phyloP scores from a whole-genome alignment of 805 yeast genomes.

The Myxozyma geophila region DNA sequence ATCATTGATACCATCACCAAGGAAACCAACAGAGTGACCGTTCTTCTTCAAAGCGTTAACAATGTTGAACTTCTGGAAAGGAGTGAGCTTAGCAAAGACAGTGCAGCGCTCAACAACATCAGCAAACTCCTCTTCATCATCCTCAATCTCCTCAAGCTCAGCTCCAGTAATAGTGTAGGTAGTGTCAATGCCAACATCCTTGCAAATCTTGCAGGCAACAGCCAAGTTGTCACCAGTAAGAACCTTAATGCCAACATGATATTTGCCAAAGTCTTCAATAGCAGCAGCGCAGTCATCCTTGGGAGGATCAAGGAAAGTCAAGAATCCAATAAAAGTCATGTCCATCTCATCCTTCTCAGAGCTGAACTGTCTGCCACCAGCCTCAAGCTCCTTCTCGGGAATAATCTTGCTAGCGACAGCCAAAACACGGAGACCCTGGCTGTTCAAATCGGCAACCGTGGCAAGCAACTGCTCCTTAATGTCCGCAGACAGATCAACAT shows the following conservation, averaged over 20 bases:
- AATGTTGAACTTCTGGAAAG: conserved; percentile 56
- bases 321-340: conserved; percentile 33
- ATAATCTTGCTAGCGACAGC: conserved; percentile 29
- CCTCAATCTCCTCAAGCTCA: conserved; percentile 56
- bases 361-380: conserved; percentile 25
- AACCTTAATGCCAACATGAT: conserved; percentile 37
- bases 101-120: conserved; percentile 53
- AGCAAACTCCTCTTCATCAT: conserved; percentile 78
- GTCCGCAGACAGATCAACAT: conserved; percentile 14
- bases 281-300: conserved; percentile 37
- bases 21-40: conserved; percentile 58
- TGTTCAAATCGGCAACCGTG: conserved; percentile 28
- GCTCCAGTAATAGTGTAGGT: conserved; percentile 37
- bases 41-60: conserved; percentile 50
- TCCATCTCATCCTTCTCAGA: conserved; percentile 33
- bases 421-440: conserved; percentile 35
- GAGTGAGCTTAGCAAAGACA: conserved; percentile 47
- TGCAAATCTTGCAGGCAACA: conserved; percentile 37
- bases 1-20: conserved; percentile 61
- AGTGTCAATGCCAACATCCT: conserved; percentile 34
- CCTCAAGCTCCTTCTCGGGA: conserved; percentile 28
- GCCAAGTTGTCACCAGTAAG: conserved; percentile 37
- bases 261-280: conserved; percentile 34
- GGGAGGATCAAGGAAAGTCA: conserved; percentile 36
- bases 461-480: conserved; percentile 11